Conservation (phyloP, 768 basidiomycete species). For the Russula foetens region DNA sequence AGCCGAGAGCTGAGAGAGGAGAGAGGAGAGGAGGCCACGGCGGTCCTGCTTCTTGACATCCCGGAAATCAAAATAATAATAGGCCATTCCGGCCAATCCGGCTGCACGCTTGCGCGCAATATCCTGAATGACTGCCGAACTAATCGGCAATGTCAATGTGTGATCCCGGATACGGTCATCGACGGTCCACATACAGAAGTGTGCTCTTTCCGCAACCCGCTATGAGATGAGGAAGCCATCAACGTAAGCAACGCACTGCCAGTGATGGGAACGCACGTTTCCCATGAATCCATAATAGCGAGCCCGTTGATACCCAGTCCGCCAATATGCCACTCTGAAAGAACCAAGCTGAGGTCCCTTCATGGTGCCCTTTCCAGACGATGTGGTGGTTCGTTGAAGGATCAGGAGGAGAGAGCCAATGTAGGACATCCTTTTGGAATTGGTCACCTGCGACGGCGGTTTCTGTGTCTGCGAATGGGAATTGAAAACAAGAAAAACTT, state of each 20-base stretch:
- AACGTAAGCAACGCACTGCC: not conserved
- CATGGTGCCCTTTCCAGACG: not conserved
- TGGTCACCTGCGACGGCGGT: not conserved
- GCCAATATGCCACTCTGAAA: not conserved
- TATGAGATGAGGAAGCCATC: not conserved
- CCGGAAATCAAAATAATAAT: constrained; percentile 3
- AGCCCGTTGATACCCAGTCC: not conserved
- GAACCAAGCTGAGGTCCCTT: not conserved
- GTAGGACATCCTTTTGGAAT: not conserved
- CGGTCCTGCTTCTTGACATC: not conserved
- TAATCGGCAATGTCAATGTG: not conserved
- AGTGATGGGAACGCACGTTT: not conserved
- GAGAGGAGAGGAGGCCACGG: not conserved
- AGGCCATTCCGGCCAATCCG: not conserved
- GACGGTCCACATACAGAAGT: not conserved
- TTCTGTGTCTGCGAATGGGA: not conserved
- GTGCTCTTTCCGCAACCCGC: constrained; percentile 2
- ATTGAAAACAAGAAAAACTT: not conserved
- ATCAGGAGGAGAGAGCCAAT: not conserved
- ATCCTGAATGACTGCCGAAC: not conserved
- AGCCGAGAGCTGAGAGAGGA: not conserved
- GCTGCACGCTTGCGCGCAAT: not conserved
- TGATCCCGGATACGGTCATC: not conserved
- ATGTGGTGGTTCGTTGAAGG: constrained; percentile 1
- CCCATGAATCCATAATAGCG: constrained; percentile 6